Evolutionary conservation across 352 stramenopile genomes (phyloP).

Genomic region (Pythium phragmitis): DNA sequence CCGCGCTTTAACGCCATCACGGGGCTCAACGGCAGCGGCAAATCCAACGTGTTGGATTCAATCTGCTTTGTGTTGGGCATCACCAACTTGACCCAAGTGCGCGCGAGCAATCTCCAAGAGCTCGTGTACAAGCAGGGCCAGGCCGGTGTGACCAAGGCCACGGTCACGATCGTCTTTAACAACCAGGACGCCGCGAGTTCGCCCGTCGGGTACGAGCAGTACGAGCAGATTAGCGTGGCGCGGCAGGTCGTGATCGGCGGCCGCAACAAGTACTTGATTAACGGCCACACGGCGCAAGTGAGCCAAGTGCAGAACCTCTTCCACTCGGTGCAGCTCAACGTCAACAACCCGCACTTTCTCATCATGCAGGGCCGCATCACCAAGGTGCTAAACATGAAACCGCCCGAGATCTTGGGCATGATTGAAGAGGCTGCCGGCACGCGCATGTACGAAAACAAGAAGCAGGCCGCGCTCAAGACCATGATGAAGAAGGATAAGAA

Average conservation of each 20-base stretch:
- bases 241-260: constrained; percentile 98
- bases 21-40: constrained; percentile 98
- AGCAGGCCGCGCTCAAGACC: constrained; percentile 96
- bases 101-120: constrained; percentile 98
- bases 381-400: constrained; percentile 99
- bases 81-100: constrained; percentile 98
- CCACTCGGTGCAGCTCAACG: constrained; percentile 99
- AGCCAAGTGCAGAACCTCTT: constrained; percentile 99
- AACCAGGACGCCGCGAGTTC: constrained; percentile 93
- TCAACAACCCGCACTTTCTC: constrained; percentile 99
- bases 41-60: constrained; percentile 99
- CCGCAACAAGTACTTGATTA: constrained; percentile 99
- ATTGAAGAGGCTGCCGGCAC: constrained; percentile 99
- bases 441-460: constrained; percentile 99
- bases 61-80: constrained; percentile 99
- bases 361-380: constrained; percentile 99
- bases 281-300: constrained; percentile 96
- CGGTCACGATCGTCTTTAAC: constrained; percentile 99
- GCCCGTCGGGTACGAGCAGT: constrained; percentile 97
- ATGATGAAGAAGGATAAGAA: constrained; percentile 99
- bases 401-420: constrained; percentile 99
- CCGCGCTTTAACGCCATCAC: constrained; percentile 99
- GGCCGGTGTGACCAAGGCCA: constrained; percentile 98
- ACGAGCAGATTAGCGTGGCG: constrained; percentile 98
- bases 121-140: constrained; percentile 99